Percentiles rank a stretch among this genome's conserved stretches.
phyloP scores from a whole-genome alignment of 2,329 filamentous ascomycete genomes.

The Thelonectria olida region DNA sequence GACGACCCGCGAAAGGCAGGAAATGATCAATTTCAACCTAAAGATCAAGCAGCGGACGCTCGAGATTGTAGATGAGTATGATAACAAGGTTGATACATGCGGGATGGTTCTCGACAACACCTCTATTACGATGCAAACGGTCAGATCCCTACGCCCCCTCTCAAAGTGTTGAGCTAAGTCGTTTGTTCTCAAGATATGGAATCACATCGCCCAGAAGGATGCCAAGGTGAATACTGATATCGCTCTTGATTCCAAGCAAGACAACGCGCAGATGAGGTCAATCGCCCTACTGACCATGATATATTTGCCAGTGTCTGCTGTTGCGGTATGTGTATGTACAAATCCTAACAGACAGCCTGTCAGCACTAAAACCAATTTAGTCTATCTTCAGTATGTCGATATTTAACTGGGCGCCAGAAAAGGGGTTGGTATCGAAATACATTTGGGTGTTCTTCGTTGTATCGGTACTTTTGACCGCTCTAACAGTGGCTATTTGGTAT shows the following conservation, averaged over 20 bases:
- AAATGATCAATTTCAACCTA: neutral
- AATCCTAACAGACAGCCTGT: too few relatives aligned
- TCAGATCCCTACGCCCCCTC: neutral
- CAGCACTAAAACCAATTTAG: neutral
- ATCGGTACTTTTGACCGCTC: neutral
- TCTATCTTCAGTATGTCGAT: conserved; percentile 16
- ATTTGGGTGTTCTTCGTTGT: conserved; percentile 18
- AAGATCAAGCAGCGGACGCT: conserved; percentile 6
- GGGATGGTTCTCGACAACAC: conserved; percentile 10
- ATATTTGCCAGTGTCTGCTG: conserved; percentile 9
- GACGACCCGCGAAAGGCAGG: neutral
- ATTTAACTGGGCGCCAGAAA: conserved; percentile 3
- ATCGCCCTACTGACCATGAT: conserved; percentile 19
- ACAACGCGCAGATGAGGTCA: conserved; percentile 20
- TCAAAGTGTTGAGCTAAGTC: neutral
- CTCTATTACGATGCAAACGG: conserved; percentile 14
- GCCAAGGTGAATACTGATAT: conserved; percentile 9
- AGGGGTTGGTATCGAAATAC: conserved; percentile 12
- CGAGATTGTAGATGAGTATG: conserved; percentile 13
- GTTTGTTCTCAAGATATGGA: neutral
- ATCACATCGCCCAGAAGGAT: conserved; percentile 10
- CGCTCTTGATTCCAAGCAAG: conserved; percentile 9
- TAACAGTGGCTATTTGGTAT: conserved; percentile 11
- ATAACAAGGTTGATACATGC: conserved; percentile 16
- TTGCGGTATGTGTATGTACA: conserved; percentile 11